Evolutionary conservation across 495 filamentous ascomycete genomes (phyloP), one percentile per base, ranked within the genome.

Genomic region (Neurospora hispaniola): DNA sequence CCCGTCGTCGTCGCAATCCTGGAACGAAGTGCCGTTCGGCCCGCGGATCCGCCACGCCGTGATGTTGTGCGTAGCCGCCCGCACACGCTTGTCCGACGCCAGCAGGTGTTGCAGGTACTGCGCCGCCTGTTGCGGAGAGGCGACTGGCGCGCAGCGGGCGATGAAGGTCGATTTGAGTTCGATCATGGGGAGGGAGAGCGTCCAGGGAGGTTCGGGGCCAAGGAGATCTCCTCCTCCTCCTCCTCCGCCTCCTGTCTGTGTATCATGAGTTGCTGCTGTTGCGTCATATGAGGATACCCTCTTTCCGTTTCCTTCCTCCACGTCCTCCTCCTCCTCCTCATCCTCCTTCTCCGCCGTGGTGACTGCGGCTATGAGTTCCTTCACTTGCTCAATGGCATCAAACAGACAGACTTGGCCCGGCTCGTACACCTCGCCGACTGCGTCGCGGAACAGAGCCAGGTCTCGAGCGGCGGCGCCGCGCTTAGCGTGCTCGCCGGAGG

Each of bases 1-100:
- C 12, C 96, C 96, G 78, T 99, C 96, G 79, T 98, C 96, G 76
- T 99, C 91, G 78, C 91, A 97, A 81, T 99, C 96, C 79, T 98
- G 93, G 72, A 89, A 92, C 43, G 85, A 86, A 23, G 90, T 87
- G 9, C 78, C 78, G 74, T 86, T 86, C 0, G 82, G 79, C 0
- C 81, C 79, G n/a, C 83, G 85, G 44, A 90, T 88, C 70, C 88
- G 83, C 82, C 88, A 89, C 12, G 88, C 88, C 31, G 82, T 85
- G 74, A 98, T 97, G 80, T 98, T 98, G 81, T 99, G 96, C 72
- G 94, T 95, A 11, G 96, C 96, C 48, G 87, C 88, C 11, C 93
- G 89, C 48, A 91, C 90, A 74, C 90, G 91, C 82, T 92, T 95
- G 81, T 98, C 93, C 0, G 88, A 90, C 23, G 89, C 83, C 3